Evolutionary conservation across 306 rosid species (phyloP).

Genomic region (Gastrolobium bilobum): DNA sequence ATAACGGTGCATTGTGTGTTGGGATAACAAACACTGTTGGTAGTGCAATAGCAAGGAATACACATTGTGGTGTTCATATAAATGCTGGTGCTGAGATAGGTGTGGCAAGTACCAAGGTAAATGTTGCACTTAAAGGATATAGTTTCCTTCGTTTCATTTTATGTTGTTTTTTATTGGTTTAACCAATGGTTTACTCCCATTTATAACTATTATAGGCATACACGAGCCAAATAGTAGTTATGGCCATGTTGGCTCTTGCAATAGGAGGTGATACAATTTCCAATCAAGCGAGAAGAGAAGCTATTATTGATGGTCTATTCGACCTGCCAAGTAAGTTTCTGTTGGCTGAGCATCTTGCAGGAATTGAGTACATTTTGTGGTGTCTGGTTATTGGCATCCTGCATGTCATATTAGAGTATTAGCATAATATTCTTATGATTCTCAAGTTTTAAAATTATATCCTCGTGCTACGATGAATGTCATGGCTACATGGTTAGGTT

Average conservation of each 20-base stretch:
- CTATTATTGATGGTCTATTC: constrained; percentile 86
- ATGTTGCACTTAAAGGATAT: constrained; percentile 36
- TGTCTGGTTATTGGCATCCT: not conserved
- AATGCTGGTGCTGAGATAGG: constrained; percentile 99
- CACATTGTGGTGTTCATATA: constrained; percentile 98
- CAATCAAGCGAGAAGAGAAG: constrained; percentile 84
- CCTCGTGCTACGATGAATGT: constrained; percentile 4
- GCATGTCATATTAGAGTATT: not conserved
- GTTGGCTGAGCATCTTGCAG: constrained; percentile 32
- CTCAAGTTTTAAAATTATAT: constrained; percentile 11
- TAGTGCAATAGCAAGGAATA: constrained; percentile 93
- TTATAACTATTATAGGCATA: constrained; percentile 70
- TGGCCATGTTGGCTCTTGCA: constrained; percentile 97
- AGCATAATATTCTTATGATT: not conserved
- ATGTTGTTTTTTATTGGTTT: constrained; percentile 33
- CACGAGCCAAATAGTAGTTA: constrained; percentile 98
- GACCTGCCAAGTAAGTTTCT: constrained; percentile 89
- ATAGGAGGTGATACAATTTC: constrained; percentile 94
- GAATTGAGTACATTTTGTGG: constrained; percentile 13
- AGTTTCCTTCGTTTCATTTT: constrained; percentile 44
- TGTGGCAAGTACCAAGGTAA: constrained; percentile 99
- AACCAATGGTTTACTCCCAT: constrained; percentile 39
- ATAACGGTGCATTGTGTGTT: constrained; percentile 95
- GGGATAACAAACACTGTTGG: constrained; percentile 97
- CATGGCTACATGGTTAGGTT: not conserved